Evolutionary conservation across 306 rosid genomes (phyloP), one percentile per base, ranked within the genome.

Genomic region (Prunus mongolica): DNA sequence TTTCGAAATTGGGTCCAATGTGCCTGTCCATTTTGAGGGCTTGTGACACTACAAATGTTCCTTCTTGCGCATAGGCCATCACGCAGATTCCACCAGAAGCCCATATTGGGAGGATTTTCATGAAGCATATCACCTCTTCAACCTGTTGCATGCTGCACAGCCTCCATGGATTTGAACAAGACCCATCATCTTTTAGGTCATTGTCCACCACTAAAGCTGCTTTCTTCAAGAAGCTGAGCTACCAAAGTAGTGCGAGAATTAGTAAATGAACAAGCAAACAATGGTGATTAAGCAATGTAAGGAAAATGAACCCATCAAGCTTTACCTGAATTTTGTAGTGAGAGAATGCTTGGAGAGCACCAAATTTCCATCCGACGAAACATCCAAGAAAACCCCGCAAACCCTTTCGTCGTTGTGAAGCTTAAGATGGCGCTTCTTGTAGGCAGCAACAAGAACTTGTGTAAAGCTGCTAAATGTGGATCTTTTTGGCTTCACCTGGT

Each of bases 11-110:
- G 22, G 85, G 88, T 13, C 98, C 97, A 0, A 93, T 24, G 75
- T 80, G 91, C 11, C 97, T 84, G 62, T 90, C 82, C 97, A 93
- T 93, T 77, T 84, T 83, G 13, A 90, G 20, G 57, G 97, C 98
- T 75, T 93, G 98, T 18, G 83, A 86, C n/a, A 91, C 51, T 0
- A 78, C 76, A 27, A 90, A 86, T 20, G 94, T 93, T 38, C 79
- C 80, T 57, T 86, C 90, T 45, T 91, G 94, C 15, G 54, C 14
- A 12, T 84, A 30, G 34, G 93, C 14, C 4, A 57, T 62, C 1
- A 90, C 72, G 71, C 89, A 79, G 5, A 90, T 76, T 32, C 83
- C 78, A 3, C 91, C 89, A 2, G 96, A 71, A 0, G 81, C 82
- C 89, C 90, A 88, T 1, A 90, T 65, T 54, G 97, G 96, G 25